phyloP scores from a whole-genome alignment of 352 stramenopile genomes.

The Globisporangium splendens region DNA sequence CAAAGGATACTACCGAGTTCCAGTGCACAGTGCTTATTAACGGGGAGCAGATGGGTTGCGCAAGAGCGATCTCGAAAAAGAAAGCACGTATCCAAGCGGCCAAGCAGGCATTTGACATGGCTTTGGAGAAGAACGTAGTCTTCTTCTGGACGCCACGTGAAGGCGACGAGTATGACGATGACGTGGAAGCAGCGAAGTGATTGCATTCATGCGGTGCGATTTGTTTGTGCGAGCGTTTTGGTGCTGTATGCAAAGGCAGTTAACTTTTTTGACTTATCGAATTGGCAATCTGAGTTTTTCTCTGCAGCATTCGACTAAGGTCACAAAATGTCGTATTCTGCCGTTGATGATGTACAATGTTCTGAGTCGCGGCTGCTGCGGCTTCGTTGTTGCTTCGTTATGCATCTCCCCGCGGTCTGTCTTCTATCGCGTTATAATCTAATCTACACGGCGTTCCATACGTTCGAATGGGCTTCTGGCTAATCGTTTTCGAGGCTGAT shows the following conservation, averaged over 20 bases:
- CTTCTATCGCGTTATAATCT: slow-evolving; percentile 24
- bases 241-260: slow-evolving; percentile 3
- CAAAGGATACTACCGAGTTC: slow-evolving; percentile 38
- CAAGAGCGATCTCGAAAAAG: slow-evolving; percentile 68
- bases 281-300: too few relatives aligned
- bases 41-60: slow-evolving; percentile 26
- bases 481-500: slow-evolving; percentile 8
- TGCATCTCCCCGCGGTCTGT: slow-evolving; percentile 1
- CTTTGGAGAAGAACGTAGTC: slow-evolving; percentile 52
- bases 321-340: slow-evolving; percentile 5
- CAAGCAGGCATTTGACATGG: slow-evolving; percentile 66
- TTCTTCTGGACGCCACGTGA: slow-evolving; percentile 25
- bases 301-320: not conserved
- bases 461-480: not conserved
- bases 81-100: slow-evolving; percentile 72
- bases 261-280: not conserved
- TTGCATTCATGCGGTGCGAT: slow-evolving; percentile 3
- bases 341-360: slow-evolving; percentile 5
- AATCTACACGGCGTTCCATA: slow-evolving; percentile 40
- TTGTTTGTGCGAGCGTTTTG: slow-evolving; percentile 7
- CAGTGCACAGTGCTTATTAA: slow-evolving; percentile 52
- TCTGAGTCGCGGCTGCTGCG: not conserved
- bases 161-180: slow-evolving; percentile 21
- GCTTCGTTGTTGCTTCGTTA: not conserved
- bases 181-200: slow-evolving; percentile 8